A percentile compares a stretch with the other conserved stretches of the same genome.
Conservation (phyloP, 2,329 filamentous ascomycete species). For the Xylaria polymorpha region DNA sequence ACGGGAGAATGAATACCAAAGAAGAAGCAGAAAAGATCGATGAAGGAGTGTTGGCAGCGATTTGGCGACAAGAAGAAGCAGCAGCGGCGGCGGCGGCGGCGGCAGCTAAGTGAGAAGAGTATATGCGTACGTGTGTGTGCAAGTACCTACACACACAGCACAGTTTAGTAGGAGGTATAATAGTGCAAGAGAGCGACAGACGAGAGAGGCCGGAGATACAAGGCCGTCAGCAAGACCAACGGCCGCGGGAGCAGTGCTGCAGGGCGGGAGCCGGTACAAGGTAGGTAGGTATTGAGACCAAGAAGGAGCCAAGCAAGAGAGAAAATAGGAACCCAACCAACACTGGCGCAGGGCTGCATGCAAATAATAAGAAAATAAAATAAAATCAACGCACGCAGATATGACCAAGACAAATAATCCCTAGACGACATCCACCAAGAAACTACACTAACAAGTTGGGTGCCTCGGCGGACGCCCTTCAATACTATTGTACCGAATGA, state of each 20-base stretch:
- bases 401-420: conserved; percentile 32
- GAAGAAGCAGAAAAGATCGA: conserved; percentile 18
- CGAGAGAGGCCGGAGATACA: conserved; percentile 41
- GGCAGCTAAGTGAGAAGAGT: conserved; percentile 1
- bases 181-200: conserved; percentile 32
- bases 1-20: conserved; percentile 20
- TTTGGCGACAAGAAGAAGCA: conserved; percentile 24
- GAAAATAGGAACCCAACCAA: conserved; percentile 1
- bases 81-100: conserved; percentile 24
- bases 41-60: conserved; percentile 32
- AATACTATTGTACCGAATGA: conserved; percentile 47
- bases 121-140: not conserved
- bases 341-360: conserved; percentile 8
- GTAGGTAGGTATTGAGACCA: conserved; percentile 8
- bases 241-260: conserved; percentile 39
- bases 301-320: conserved; percentile 4
- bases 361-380: conserved; percentile 30
- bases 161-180: conserved; percentile 23
- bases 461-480: conserved; percentile 46
- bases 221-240: conserved; percentile 38
- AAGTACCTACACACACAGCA: not conserved
- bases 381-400: conserved; percentile 14
- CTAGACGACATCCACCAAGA: conserved; percentile 33
- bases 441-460: conserved; percentile 29
- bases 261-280: conserved; percentile 46